Evolutionary conservation across 2,329 filamentous ascomycete species (phyloP), one percentile per base, ranked within the genome.

Genomic region (Ceratocystis huliohia): DNA sequence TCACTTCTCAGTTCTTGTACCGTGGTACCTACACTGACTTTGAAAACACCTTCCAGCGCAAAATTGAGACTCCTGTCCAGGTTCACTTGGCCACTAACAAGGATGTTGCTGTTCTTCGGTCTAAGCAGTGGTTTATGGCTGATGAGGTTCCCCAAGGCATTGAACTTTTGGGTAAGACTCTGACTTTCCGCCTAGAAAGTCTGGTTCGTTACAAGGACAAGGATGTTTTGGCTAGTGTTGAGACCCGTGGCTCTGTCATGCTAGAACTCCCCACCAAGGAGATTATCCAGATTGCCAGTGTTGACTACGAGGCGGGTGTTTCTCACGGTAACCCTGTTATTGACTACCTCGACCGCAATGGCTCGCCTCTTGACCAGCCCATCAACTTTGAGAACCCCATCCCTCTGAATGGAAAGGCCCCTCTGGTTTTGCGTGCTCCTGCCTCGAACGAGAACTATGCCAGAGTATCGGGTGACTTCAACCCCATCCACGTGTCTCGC

Each of bases 41-140:
- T 72, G 89, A 96, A 78, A 99, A 96, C 79, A 99, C 95, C 5
- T 99, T 99, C 86, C 92, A 97, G 79, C 89, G 94, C 74, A 97
- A 96, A 83, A 84, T 87, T 5, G 94, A 99, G 79, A 96, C 89
- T 1, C 92, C 93, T 0, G 94, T 97, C 82, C 89, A 99, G 77
- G 81, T 99, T 33, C 88, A 96, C 73, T 83, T 99, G 62, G 86
- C 82, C 15, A 92, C 91, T 2, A 87, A 84, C 74, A 96, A 94
- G 79, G 95, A 99, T 72, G 87, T 99, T 50, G 93, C 94, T 61
- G 88, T 99, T 25, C 82, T 99, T 63, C 88, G 89, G 72, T 96
- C 93, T 28, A 99, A 99, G 83, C 88, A 97, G 75, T 99, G 94
- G 94, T 96, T 99, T 81, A 86, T 87, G 70, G 80, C 96, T 59